Base-by-base conservation (phyloP, 768 basidiomycete genomes). In the Lentinula sp. region DNA sequence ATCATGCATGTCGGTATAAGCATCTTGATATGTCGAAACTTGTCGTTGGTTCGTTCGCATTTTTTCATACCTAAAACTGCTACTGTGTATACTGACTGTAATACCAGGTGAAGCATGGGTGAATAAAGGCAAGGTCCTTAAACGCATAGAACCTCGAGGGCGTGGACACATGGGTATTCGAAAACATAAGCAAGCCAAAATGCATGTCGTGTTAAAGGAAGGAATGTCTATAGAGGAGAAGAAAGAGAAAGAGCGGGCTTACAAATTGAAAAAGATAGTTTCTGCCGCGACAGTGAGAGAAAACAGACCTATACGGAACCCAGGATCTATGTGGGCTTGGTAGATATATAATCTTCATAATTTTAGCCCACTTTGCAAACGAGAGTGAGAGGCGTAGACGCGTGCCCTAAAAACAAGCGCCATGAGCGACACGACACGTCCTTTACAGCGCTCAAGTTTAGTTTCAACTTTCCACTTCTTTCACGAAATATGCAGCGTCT, bases 101-200 rank as follows among this genome's bases (percentile, higher is more conserved):
- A 21, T 56, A 57, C 49, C 42, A 97, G 95, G 93, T 49, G 89
- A 97, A 73, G 84, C 95, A 21, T 99, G 95, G 96, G 94, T 97
- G 15, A 88, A 84, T 51, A 98, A 98, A 71, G 94, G 89, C 6
- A 83, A 80, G 42, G 74, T 76, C 23, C 75, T 83, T 42, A 86
- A 83, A 62, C 84, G 87, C 57, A 65, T 93, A 18, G 93, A 97
- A 65, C 84, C 89, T 61, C 88, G 86, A 71, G 96, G 93, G 57
- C 84, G 95, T 64, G 91, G 89, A 37, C 87, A 88, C 66, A 78
- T 72, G 60, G 96, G 96, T 57, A 79, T 93, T 61, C 87, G 88
- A 54, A 78, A 82, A 11, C 92, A 91, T 70, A 88, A 86, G 0
- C 84, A 85, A 61, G 84, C 95, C 9, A 83, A 86, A 50, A 68